Base-by-base conservation (phyloP, 495 filamentous ascomycete species). In the Xylaria acuta region DNA sequence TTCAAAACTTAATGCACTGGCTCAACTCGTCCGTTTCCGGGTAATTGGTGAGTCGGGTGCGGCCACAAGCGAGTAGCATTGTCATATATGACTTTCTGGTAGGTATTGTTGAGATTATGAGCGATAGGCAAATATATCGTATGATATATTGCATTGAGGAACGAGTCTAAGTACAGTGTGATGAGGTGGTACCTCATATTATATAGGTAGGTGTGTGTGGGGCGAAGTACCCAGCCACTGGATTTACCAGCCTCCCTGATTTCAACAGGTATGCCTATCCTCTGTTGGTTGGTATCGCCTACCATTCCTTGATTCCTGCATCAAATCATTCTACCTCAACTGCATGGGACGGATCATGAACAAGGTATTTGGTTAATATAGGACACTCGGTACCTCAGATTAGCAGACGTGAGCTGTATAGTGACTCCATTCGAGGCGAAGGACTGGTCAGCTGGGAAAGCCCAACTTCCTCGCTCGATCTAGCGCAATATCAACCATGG, bases 401-500 rank as follows among this genome's bases (percentile, higher is more conserved):
- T 18, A 49, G 41, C 16, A 16, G 41, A 45, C 41, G 14, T 45
- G 14, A 45, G 41, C 41, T 45, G 14, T 45, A 2, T 18, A 45
- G 41, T 45, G 18, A n/a, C 5, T 20, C 43, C 43, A n/a, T 47
- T 47, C 18, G 2, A 1, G 18, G 43, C 1, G 43, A 20, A n/a
- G 0, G 20, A 20, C 22, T 20, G 18, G 1, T 67, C 34, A 67
- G 22, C 43, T 20, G 3, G n/a, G 20, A 20, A 30, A 40, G 22
- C 49, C 25, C 36, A 67, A 43, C 14, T 56, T 67, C 8, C 34
- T 30, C 1, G 65, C 65, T n/a, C 65, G 47, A 43, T 67, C 65
- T 20, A 67, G 4, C 47, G 65, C 65, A 32, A 67, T 67, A 41
- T 67, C 65, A 20, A 67, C 25, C 65, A 67, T 67, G 7, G 65